These are phyloP conservation scores for Asterochloris erici DNA, from an alignment of 139 green algal genomes.

Conservation along the genomic window DNA sequence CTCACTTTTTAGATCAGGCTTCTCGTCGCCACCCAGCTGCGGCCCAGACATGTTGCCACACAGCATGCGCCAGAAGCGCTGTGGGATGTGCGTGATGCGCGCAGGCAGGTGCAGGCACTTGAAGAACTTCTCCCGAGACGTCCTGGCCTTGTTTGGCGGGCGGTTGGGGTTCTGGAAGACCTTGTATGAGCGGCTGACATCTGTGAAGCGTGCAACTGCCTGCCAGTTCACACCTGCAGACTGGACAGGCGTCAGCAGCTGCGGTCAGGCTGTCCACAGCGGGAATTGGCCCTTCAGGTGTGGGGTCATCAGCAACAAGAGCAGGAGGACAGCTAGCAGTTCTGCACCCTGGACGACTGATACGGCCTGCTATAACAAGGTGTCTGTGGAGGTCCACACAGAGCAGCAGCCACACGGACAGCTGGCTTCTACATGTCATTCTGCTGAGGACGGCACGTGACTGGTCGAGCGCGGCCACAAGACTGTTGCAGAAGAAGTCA, in stretches of 20 bases:
- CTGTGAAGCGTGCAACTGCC: conserved; percentile 39
- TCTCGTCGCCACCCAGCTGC: not conserved
- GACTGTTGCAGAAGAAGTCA: no score
- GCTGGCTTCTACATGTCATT: no score
- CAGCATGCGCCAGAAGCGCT: not conserved
- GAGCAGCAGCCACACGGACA: no score
- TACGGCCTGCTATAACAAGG: no score
- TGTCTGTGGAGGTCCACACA: no score
- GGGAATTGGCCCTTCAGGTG: not conserved
- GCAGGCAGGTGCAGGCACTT: not conserved
- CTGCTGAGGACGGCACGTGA: no score
- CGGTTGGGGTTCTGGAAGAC: conserved; percentile 16
- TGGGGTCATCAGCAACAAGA: no score
- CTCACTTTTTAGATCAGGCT: no score
- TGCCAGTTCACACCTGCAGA: conserved; percentile 66
- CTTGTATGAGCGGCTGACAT: conserved; percentile 21
- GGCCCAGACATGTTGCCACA: conserved; percentile 2
- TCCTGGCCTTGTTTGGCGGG: not conserved
- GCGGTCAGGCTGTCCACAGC: not conserved
- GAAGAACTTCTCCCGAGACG: not conserved
- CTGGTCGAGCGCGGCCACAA: no score
- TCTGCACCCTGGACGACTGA: no score
- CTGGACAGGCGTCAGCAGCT: not conserved
- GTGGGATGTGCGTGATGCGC: not conserved
- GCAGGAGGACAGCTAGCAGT: no score